Evolutionary conservation across 148 eudicot species (phyloP), one percentile per base, ranked within the genome.

Genomic region (Cornus suecica): DNA sequence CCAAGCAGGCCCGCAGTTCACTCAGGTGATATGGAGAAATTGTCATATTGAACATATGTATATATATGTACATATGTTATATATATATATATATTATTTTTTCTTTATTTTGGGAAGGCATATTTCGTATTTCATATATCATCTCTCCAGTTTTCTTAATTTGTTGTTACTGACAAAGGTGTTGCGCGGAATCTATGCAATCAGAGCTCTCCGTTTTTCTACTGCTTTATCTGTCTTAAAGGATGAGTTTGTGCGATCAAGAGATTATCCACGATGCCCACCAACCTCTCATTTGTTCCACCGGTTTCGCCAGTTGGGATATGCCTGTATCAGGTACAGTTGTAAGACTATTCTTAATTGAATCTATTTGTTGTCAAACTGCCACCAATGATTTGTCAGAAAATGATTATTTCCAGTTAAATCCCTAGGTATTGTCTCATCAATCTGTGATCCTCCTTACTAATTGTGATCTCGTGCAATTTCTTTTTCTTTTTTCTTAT

Each of bases 241-340:
- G 83, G 99, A 95, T 77, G 99, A 95, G 82, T 95, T 87, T 80
- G 80, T 92, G 84, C 94, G 99, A 32, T 95, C 99, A 54, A 92
- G 99, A 86, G 99, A 95, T 83, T 95, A 95, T 78, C 99, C 99
- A 77, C 88, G 84, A 58, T 95, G 99, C 72, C 97, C 99, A 27
- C 99, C 94, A 61, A 92, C 97, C 24, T 91, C 99, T 81, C 97
- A 90, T 82, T 82, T 95, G 82, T 95, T 92, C 80, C 97, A 95
- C 78, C 94, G 93, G 26, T 95, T 95, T 78, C 96, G 99, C 27
- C 91, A 92, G 82, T 74, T 95, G 85, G 99, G 99, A 80, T 89
- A 92, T 83, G 99, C 99, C 51, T 95, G 97, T 80, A 92, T 95
- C 89, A 91, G 88, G 99, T 95, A 86, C 75, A 85, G 77, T 56